These are phyloP conservation scores for Mortierella sp. DNA, from an alignment of 371 early-diverging fungal species.

Conservation along the genomic window DNA sequence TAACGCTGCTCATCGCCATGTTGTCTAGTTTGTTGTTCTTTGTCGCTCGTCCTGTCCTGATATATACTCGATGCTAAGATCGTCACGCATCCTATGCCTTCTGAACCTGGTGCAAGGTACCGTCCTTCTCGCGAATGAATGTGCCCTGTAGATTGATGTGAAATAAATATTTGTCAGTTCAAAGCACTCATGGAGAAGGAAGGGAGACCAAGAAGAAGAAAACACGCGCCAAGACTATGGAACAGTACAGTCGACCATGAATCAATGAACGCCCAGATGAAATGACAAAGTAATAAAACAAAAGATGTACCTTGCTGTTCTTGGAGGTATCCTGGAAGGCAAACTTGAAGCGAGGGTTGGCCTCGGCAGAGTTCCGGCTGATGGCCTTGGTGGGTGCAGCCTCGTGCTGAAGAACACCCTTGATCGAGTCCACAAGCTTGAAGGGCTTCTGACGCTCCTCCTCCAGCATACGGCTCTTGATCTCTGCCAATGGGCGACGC, in stretches of 20 bases:
- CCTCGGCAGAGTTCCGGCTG: constrained; percentile 43
- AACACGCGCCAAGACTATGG: not conserved
- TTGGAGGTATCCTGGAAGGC: constrained; percentile 51
- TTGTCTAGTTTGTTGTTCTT: not conserved
- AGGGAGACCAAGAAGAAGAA: not conserved
- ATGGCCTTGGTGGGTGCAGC: constrained; percentile 24
- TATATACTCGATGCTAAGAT: constrained; percentile 6
- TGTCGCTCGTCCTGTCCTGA: not conserved
- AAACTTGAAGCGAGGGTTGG: constrained; percentile 57
- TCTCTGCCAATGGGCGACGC: constrained; percentile 79
- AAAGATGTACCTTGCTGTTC: constrained; percentile 19
- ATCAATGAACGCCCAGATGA: not conserved
- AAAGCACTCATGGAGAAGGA: not conserved
- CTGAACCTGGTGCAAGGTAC: constrained; percentile 46
- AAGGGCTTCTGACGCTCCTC: constrained; percentile 60
- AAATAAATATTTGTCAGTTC: not conserved
- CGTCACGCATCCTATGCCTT: constrained; percentile 21
- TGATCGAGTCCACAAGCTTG: constrained; percentile 42
- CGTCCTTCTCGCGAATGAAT: constrained; percentile 57
- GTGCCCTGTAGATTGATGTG: constrained; percentile 4
- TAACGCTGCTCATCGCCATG: not conserved
- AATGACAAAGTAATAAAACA: not conserved
- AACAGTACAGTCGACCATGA: too few relatives aligned
- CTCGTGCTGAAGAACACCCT: constrained; percentile 27
- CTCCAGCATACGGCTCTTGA: constrained; percentile 65